Percentiles rank a stretch among this genome's conserved stretches.
These are phyloP conservation scores for Thalassiosira allenii DNA, from an alignment of 352 stramenopile genomes.

Conservation along the genomic window DNA sequence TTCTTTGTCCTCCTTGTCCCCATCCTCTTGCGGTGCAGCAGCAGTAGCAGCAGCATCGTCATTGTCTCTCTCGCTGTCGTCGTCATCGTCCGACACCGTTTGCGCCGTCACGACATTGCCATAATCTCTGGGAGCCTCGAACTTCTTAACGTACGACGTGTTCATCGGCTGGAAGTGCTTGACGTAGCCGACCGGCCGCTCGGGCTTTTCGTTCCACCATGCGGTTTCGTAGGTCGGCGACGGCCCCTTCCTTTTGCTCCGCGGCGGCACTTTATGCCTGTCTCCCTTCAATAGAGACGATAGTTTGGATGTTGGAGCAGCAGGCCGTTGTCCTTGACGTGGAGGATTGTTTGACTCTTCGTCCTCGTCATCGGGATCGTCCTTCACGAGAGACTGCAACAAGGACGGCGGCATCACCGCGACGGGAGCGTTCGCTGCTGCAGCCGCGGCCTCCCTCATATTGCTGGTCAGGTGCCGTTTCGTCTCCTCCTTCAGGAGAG, in stretches of 20 bases:
- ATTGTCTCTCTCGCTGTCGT: background rate
- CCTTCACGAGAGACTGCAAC: conserved; percentile 33
- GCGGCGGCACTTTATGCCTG: background rate
- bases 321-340: background rate
- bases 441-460: no score
- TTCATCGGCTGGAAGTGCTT: conserved; percentile 45
- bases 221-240: conserved; percentile 11
- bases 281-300: conserved; percentile 12
- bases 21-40: no score
- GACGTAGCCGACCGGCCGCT: conserved; percentile 22
- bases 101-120: conserved; percentile 36
- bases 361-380: conserved; percentile 14
- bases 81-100: background rate
- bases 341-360: background rate
- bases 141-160: conserved; percentile 55
- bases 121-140: conserved; percentile 50
- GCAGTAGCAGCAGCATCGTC: background rate
- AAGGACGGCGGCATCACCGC: conserved; percentile 35
- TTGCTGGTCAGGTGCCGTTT: no score
- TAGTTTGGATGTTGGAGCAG: conserved; percentile 6
- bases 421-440: background rate
- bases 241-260: background rate
- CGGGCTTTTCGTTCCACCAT: conserved; percentile 47
- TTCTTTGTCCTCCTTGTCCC: no score
- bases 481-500: conserved; percentile 32